Conservation (phyloP, 2,329 filamentous ascomycete genomes). For the Paraconiothyrium sp. region DNA sequence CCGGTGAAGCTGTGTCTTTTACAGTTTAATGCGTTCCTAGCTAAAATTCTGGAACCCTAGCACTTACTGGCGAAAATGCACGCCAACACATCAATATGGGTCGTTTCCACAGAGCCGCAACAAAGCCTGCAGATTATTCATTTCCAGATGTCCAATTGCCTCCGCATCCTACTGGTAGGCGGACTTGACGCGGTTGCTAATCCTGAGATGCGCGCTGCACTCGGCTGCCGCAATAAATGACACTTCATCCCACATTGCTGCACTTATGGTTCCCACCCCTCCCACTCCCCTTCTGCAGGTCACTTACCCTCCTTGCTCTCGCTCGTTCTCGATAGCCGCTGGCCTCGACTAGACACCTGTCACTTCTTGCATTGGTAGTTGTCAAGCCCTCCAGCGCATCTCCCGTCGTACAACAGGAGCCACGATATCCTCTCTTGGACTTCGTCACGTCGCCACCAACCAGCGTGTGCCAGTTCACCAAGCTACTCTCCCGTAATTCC, state of each 20-base stretch:
- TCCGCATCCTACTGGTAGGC: conserved; percentile 65
- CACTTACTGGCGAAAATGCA: conserved; percentile 81
- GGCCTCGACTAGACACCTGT: conserved; percentile 46
- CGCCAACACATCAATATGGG: conserved; percentile 86
- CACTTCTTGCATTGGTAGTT: conserved; percentile 48
- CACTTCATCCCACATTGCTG: conserved; percentile 48
- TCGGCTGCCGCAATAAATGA: conserved; percentile 54
- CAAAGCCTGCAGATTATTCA: conserved; percentile 51
- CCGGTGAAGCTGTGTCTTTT: conserved; percentile 52
- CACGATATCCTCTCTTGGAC: conserved; percentile 42
- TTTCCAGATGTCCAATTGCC: conserved; percentile 49
- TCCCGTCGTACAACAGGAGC: conserved; percentile 50
- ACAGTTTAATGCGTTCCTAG: conserved; percentile 46
- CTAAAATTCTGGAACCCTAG: conserved; percentile 51
- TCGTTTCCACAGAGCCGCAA: conserved; percentile 56
- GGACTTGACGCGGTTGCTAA: conserved; percentile 46
- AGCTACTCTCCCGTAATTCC: conserved; percentile 31
- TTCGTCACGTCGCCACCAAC: conserved; percentile 43
- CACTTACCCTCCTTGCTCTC: conserved; percentile 48
- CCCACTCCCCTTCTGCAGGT: conserved; percentile 48
- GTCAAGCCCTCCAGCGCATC: conserved; percentile 41
- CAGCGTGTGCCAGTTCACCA: conserved; percentile 48
- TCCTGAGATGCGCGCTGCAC: conserved; percentile 50
- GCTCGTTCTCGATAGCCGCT: conserved; percentile 43
- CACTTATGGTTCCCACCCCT: conserved; percentile 47